These are phyloP conservation scores for Tylopilus subfusipes DNA, from an alignment of 768 basidiomycete genomes.

Conservation along the genomic window DNA sequence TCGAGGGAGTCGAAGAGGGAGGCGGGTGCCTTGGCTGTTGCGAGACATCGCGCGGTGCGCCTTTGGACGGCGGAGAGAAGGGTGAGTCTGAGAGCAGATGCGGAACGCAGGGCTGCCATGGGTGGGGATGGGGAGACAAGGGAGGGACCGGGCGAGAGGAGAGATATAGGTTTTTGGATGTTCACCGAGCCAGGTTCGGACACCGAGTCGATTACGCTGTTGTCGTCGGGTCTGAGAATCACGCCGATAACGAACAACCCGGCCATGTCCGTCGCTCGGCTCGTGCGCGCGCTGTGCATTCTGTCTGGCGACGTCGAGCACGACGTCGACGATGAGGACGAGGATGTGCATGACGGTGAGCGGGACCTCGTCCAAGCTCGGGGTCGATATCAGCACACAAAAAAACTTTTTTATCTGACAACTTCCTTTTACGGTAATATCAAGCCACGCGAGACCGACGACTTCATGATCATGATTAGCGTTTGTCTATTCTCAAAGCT, in stretches of 20 bases:
- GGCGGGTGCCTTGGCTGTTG: slow-evolving; percentile 55
- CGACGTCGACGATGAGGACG: slow-evolving; percentile 9
- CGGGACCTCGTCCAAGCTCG: slow-evolving; percentile 20
- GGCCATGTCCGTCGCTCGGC: slow-evolving; percentile 1
- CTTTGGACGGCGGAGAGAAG: slow-evolving; percentile 15
- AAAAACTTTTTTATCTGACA: slow-evolving; percentile 23
- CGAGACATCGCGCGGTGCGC: slow-evolving; percentile 42
- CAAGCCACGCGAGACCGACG: slow-evolving; percentile 14
- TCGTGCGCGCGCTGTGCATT: background rate
- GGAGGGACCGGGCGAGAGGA: slow-evolving; percentile 12
- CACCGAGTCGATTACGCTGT: slow-evolving; percentile 38
- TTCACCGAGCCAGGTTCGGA: slow-evolving; percentile 39
- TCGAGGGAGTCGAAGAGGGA: slow-evolving; percentile 84
- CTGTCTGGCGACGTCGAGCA: background rate
- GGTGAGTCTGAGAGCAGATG: slow-evolving; percentile 23
- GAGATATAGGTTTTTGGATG: slow-evolving; percentile 25
- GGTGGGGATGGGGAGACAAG: slow-evolving; percentile 19
- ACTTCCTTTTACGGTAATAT: slow-evolving; percentile 19
- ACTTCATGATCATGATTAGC: slow-evolving; percentile 7
- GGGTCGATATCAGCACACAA: slow-evolving; percentile 13
- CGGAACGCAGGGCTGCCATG: slow-evolving; percentile 31
- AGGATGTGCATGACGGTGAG: background rate
- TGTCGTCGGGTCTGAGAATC: slow-evolving; percentile 14
- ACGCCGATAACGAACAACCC: slow-evolving; percentile 2
- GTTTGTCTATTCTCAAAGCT: slow-evolving; percentile 14